Conservation (phyloP, 306 rosid genomes). For the Fragaria vesca region DNA sequence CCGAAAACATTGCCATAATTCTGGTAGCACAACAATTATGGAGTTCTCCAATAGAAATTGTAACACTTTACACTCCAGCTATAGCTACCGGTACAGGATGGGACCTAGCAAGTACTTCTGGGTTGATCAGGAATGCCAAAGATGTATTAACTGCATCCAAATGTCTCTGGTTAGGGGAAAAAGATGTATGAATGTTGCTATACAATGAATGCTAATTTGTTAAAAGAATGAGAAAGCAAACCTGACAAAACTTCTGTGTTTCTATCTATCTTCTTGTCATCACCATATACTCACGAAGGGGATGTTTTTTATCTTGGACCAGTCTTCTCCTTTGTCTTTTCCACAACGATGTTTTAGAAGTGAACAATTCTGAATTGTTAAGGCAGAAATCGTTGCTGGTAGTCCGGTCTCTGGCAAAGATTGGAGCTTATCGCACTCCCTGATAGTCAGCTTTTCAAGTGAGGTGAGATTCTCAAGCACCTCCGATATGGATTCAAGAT, state of each 20-base stretch:
- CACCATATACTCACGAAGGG: not conserved
- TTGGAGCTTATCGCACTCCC: constrained; percentile 4
- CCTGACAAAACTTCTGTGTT: not conserved
- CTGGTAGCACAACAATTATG: not conserved
- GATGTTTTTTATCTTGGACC: constrained; percentile 11
- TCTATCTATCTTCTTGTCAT: not conserved
- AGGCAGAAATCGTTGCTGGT: constrained; percentile 9
- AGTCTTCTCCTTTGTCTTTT: constrained; percentile 2
- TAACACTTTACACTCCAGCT: not conserved
- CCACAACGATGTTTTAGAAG: not conserved
- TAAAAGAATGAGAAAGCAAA: not conserved
- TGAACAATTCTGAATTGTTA: not conserved
- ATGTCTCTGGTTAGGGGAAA: not conserved
- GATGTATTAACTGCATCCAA: not conserved
- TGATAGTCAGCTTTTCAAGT: not conserved
- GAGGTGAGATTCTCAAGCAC: not conserved
- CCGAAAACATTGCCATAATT: not conserved
- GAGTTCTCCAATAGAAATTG: too few relatives aligned
- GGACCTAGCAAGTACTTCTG: not conserved
- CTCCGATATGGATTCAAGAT: constrained; percentile 17
- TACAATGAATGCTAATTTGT: too few relatives aligned
- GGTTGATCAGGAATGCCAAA: not conserved
- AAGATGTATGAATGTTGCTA: not conserved
- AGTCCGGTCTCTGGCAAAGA: constrained; percentile 1
- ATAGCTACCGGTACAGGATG: not conserved